Base-by-base conservation (phyloP, 2,329 filamentous ascomycete genomes). In the Aspergillus clavatus region DNA sequence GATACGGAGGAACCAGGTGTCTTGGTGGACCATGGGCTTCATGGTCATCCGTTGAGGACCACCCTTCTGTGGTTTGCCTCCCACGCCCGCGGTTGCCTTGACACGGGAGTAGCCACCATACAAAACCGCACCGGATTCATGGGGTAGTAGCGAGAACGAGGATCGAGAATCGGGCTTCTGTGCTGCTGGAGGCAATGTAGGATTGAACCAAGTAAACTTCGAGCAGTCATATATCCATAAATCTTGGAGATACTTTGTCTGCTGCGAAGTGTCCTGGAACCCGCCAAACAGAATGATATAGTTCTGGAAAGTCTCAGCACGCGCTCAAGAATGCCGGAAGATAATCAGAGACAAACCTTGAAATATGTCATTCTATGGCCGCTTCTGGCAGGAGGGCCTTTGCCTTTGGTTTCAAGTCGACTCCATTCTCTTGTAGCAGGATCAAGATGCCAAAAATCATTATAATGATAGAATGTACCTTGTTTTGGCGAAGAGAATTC, bases 391-490 rank as follows among this genome's bases (percentile, higher is more conserved):
- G 88, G 85, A 29, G 91, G 91, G 47, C 87, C 87, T 72, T 78
- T 78, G 29, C 70, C 69, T 53, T 83, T 84, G 2, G 77, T 78
- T 66, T 98, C 93, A 26, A 98, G 76, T 50, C 90, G 86, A 45
- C 82, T 87, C 93, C 93, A 98, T 72, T 98, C 93, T 58, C 89
- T 79, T 6, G 81, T 83, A 7, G 78, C 79, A 0, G 91, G 86
- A 62, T 97, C 90, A 35, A 97, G 78, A 40, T 86, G 79, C 91
- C 93, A 98, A 66, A 98, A 97, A 71, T 97, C 93, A 61, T 95
- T 95, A 72, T 98, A 98, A 69, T 98, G 93, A 67, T 98, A 96
- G 62, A 98, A 98, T 0, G 91, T 97, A 3, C 93, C 93, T 69
- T 97, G 93, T 65, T 96, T 97, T 2, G 93, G 93, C 22, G 86